A percentile compares a stretch with the other conserved stretches of the same genome.
Conservation (phyloP, 2,329 filamentous ascomycete species). For the Fusarium pseudocircinatum region DNA sequence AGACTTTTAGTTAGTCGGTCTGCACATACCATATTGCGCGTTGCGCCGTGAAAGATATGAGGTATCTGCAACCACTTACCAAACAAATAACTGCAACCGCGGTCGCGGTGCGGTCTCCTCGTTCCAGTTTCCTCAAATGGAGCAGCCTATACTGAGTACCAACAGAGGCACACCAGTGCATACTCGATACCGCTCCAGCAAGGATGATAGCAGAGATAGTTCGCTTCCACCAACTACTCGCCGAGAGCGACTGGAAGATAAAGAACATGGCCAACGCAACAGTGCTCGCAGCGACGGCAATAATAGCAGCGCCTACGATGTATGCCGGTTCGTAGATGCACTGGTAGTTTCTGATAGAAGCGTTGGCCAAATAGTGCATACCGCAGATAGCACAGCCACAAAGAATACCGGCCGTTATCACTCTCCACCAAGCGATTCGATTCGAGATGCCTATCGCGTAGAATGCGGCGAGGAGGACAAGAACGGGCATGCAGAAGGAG, state of each 20-base stretch:
- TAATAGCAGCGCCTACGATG: slow-evolving; percentile 74
- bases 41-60: too few relatives aligned
- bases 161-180: slow-evolving; percentile 85
- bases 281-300: slow-evolving; percentile 77
- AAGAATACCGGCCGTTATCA: slow-evolving; percentile 71
- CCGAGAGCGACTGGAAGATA: slow-evolving; percentile 78
- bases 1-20: too few relatives aligned
- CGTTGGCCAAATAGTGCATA: slow-evolving; percentile 89
- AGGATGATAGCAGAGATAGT: slow-evolving; percentile 73
- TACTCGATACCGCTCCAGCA: slow-evolving; percentile 81
- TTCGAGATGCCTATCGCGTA: slow-evolving; percentile 71
- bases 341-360: slow-evolving; percentile 81
- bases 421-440: slow-evolving; percentile 65
- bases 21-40: too few relatives aligned
- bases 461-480: slow-evolving; percentile 80
- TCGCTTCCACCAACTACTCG: slow-evolving; percentile 80
- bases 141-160: slow-evolving; percentile 74
- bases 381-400: slow-evolving; percentile 80
- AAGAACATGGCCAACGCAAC: slow-evolving; percentile 80
- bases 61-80: too few relatives aligned
- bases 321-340: slow-evolving; percentile 68
- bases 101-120: slow-evolving; percentile 66
- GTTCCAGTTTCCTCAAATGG: slow-evolving; percentile 46
- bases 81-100: slow-evolving; percentile 79
- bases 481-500: slow-evolving; percentile 52